A percentile compares a stretch with the other conserved stretches of the same genome.
Evolutionary conservation across 2,329 filamentous ascomycete species (phyloP).

Genomic region (Aspergillus sp.): DNA sequence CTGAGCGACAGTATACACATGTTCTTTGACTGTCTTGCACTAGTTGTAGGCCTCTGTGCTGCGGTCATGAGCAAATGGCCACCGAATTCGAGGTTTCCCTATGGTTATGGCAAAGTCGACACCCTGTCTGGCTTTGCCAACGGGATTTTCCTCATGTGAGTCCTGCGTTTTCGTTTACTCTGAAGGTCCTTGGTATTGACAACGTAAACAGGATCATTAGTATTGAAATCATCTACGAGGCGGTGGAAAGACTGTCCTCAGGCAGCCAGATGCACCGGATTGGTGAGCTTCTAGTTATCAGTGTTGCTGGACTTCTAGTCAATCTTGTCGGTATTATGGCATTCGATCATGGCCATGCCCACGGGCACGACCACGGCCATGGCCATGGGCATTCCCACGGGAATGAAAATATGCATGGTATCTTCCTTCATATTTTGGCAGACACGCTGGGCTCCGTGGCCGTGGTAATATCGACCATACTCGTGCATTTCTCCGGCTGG

Average conservation of each 20-base stretch:
- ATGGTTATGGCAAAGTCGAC: constrained; percentile 94
- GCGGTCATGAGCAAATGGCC: constrained; percentile 97
- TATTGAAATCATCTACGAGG: constrained; percentile 92
- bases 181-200: constrained; percentile 7
- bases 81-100: constrained; percentile 78
- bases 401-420: constrained; percentile 97
- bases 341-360: constrained; percentile 59
- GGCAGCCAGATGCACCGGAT: constrained; percentile 77
- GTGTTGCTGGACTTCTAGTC: constrained; percentile 73
- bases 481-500: constrained; percentile 85
- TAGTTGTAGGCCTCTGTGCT: constrained; percentile 82
- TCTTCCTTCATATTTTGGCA: constrained; percentile 89
- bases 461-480: constrained; percentile 80
- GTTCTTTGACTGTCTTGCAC: constrained; percentile 95
- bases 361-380: constrained; percentile 44
- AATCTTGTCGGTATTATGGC: constrained; percentile 88
- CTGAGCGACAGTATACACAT: constrained; percentile 98
- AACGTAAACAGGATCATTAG: constrained; percentile 64
- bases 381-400: constrained; percentile 51
- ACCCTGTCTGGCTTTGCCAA: constrained; percentile 94
- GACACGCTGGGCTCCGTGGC: constrained; percentile 91
- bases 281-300: constrained; percentile 80
- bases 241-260: constrained; percentile 75
- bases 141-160: constrained; percentile 83
- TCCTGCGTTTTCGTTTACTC: not conserved